These are phyloP conservation scores for Cubamyces lactineus DNA, from an alignment of 768 basidiomycete species.

Conservation along the genomic window DNA sequence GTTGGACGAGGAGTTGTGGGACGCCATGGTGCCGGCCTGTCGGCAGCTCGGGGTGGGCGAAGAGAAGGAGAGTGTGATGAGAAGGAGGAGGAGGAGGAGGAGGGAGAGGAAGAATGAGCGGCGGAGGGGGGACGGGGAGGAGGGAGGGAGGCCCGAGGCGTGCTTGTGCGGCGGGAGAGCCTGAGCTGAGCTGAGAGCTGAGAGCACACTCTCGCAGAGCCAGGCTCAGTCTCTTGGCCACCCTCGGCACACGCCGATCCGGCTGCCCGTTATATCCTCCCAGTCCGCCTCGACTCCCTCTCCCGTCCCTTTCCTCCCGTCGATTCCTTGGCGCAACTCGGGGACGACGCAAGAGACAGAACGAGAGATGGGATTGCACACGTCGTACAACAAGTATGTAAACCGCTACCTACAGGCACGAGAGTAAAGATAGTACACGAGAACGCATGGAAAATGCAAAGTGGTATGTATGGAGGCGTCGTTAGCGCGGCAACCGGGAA, in stretches of 20 bases:
- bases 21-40: slow-evolving; percentile 33
- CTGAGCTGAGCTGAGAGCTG: too few relatives aligned
- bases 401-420: slow-evolving; percentile 13
- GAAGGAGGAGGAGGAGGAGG: slow-evolving; percentile 13
- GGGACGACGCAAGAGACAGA: background rate
- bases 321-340: background rate
- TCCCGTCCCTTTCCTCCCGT: background rate
- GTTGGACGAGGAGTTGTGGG: slow-evolving; percentile 57
- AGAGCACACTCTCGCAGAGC: too few relatives aligned
- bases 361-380: slow-evolving; percentile 15
- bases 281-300: too few relatives aligned
- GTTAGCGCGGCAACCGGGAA: slow-evolving; percentile 17
- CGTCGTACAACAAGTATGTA: slow-evolving; percentile 24
- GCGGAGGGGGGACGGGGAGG: slow-evolving; percentile 13
- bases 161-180: background rate
- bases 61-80: slow-evolving; percentile 9
- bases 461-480: slow-evolving; percentile 24
- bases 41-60: slow-evolving; percentile 18
- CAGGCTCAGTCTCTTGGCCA: too few relatives aligned
- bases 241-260: too few relatives aligned
- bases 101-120: slow-evolving; percentile 15
- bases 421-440: slow-evolving; percentile 19
- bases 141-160: slow-evolving; percentile 15
- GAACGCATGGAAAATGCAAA: slow-evolving; percentile 18
- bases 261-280: too few relatives aligned